Evolutionary conservation across 805 yeast species (phyloP).

Genomic region (Saccharomycopsis capsularis): DNA sequence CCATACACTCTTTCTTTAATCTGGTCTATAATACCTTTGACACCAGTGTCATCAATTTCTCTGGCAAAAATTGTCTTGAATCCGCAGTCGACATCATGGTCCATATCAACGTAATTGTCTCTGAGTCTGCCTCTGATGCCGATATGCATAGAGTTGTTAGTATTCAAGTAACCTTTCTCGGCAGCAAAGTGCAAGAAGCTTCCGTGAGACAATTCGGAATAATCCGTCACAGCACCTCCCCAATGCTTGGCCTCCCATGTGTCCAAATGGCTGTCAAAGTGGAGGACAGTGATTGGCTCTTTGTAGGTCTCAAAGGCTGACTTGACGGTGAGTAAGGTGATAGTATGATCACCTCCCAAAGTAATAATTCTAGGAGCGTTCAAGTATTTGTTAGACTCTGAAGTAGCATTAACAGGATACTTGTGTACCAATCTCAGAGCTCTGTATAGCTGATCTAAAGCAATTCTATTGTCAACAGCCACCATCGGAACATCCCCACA

Average conservation of each 20-base stretch:
- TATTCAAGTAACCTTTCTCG: conserved; percentile 49
- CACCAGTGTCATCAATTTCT: conserved; percentile 38
- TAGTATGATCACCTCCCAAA: conserved; percentile 57
- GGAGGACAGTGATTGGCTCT: conserved; percentile 41
- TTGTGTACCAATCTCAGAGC: conserved; percentile 44
- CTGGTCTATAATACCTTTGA: conserved; percentile 29
- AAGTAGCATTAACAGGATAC: conserved; percentile 27
- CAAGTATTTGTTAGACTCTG: conserved; percentile 15
- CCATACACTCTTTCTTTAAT: conserved; percentile 30
- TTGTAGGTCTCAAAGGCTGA: conserved; percentile 45
- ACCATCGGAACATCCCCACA: conserved; percentile 58
- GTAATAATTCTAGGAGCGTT: conserved; percentile 39
- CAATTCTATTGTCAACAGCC: conserved; percentile 53
- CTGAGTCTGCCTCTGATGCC: conserved; percentile 59
- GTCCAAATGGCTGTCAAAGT: conserved; percentile 63
- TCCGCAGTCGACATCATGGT: conserved; percentile 42
- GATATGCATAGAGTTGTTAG: conserved; percentile 44
- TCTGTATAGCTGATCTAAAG: conserved; percentile 49
- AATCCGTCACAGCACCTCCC: conserved; percentile 45
- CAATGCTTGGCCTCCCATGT: conserved; percentile 56
- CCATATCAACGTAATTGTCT: conserved; percentile 38
- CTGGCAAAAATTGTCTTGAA: conserved; percentile 38
- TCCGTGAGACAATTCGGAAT: conserved; percentile 55
- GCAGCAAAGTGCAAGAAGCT: conserved; percentile 61
- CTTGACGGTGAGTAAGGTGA: conserved; percentile 44